phyloP scores from a whole-genome alignment of 148 eudicot species.

The Pouteria glomerata region DNA sequence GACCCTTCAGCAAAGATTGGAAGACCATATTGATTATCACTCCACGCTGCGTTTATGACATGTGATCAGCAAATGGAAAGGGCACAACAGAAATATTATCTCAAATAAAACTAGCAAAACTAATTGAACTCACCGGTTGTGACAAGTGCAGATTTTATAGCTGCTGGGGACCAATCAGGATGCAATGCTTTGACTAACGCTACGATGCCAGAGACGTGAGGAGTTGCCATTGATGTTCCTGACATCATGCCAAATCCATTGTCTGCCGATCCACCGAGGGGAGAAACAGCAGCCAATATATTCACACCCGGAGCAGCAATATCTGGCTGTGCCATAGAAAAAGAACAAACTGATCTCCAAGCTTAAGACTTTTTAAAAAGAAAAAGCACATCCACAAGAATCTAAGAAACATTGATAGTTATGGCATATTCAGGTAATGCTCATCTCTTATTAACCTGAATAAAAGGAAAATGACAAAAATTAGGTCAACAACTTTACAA shows the following conservation, averaged over 20 bases:
- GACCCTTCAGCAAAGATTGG: constrained; percentile 24
- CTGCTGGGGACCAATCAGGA: constrained; percentile 25
- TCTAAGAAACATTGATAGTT: background rate
- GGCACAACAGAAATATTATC: background rate
- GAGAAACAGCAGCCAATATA: constrained; percentile 16
- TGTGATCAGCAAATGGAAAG: background rate
- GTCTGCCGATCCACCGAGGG: background rate
- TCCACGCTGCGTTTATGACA: constrained; percentile 15
- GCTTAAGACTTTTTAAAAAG: background rate
- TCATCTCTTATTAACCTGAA: background rate
- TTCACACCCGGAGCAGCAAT: constrained; percentile 27
- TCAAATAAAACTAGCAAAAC: background rate
- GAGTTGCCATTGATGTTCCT: constrained; percentile 30
- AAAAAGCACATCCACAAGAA: background rate
- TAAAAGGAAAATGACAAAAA: background rate
- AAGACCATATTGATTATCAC: constrained; percentile 10
- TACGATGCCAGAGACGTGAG: constrained; percentile 26
- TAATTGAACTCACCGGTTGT: constrained; percentile 22
- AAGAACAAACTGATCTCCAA: background rate
- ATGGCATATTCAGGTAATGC: no score
- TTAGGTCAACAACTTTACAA: background rate
- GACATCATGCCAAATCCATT: constrained; percentile 12
- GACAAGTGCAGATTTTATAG: constrained; percentile 26
- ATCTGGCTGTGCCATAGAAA: constrained; percentile 18
- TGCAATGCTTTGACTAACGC: constrained; percentile 23